These are phyloP conservation scores for Arthroderma sp. DNA, from an alignment of 2,329 filamentous ascomycete genomes.

Conservation along the genomic window DNA sequence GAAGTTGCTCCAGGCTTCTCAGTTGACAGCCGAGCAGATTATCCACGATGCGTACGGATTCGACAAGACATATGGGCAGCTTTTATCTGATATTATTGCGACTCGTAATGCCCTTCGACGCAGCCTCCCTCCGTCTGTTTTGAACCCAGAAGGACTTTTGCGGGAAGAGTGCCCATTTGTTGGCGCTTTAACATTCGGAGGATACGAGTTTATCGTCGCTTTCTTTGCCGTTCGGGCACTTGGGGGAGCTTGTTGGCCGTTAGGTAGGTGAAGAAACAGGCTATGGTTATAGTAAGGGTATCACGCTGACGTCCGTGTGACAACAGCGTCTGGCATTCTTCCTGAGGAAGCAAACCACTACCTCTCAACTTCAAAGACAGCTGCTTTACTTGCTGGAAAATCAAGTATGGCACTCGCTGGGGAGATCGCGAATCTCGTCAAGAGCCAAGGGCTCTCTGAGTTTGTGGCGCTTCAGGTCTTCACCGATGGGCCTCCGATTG, in stretches of 20 bases:
- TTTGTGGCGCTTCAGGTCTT: not conserved
- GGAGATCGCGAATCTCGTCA: constrained; percentile 25
- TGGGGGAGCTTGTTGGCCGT: constrained; percentile 39
- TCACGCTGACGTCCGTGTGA: not conserved
- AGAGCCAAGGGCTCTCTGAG: too few species aligned
- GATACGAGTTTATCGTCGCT: constrained; percentile 39
- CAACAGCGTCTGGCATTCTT: constrained; percentile 27
- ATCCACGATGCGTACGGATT: constrained; percentile 10
- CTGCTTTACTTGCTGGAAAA: constrained; percentile 29
- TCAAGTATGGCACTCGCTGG: constrained; percentile 22
- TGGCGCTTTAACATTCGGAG: constrained; percentile 33
- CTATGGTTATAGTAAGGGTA: not conserved
- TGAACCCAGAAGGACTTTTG: constrained; percentile 30
- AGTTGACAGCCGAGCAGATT: not conserved
- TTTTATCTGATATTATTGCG: constrained; percentile 35
- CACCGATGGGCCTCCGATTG: not conserved
- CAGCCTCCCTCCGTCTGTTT: constrained; percentile 20
- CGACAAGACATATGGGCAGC: constrained; percentile 28
- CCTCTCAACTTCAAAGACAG: constrained; percentile 28
- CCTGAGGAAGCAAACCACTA: constrained; percentile 36
- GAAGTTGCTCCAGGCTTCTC: not conserved
- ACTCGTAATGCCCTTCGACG: constrained; percentile 30
- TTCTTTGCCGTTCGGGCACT: constrained; percentile 36
- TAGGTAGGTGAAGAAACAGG: constrained; percentile 15
- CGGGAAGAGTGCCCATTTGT: constrained; percentile 19